A percentile compares a stretch with the other conserved stretches of the same genome.
Evolutionary conservation across 495 filamentous ascomycete genomes (phyloP).

Genomic region (Penicillium bovifimosum): DNA sequence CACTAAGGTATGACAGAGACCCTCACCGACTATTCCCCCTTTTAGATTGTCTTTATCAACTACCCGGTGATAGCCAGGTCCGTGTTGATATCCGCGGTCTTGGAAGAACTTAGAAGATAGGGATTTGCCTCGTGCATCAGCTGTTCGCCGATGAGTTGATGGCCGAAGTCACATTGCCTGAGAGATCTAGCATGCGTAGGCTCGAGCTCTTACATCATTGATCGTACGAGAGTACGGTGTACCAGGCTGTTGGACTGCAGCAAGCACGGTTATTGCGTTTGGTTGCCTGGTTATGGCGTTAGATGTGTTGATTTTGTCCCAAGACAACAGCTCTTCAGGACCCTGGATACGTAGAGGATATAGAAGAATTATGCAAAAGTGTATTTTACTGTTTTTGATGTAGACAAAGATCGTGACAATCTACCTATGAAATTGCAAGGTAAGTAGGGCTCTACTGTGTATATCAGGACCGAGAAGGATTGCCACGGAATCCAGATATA

Average conservation of each 20-base stretch:
- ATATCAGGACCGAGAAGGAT: background rate
- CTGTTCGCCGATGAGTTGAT: background rate
- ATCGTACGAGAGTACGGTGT: background rate
- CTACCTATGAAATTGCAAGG: background rate
- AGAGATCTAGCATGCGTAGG: background rate
- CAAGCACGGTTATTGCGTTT: too few relatives aligned
- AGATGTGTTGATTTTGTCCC: background rate
- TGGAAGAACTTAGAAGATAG: background rate
- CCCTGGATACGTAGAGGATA: too few relatives aligned
- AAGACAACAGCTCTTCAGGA: background rate
- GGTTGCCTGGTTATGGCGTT: background rate
- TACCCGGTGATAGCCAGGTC: background rate
- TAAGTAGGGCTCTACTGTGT: too few relatives aligned
- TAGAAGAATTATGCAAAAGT: too few relatives aligned
- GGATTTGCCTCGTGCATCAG: background rate
- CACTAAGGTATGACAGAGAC: background rate
- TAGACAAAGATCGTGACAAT: too few relatives aligned
- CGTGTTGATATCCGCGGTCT: background rate
- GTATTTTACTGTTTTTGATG: too few relatives aligned
- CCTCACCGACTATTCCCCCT: slow-evolving; percentile 1
- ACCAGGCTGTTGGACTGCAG: background rate
- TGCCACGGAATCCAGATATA: background rate
- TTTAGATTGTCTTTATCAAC: background rate
- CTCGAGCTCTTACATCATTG: background rate
- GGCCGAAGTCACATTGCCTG: background rate